Conservation (phyloP, 2,329 filamentous ascomycete genomes). For the Sclerotinia minor region DNA sequence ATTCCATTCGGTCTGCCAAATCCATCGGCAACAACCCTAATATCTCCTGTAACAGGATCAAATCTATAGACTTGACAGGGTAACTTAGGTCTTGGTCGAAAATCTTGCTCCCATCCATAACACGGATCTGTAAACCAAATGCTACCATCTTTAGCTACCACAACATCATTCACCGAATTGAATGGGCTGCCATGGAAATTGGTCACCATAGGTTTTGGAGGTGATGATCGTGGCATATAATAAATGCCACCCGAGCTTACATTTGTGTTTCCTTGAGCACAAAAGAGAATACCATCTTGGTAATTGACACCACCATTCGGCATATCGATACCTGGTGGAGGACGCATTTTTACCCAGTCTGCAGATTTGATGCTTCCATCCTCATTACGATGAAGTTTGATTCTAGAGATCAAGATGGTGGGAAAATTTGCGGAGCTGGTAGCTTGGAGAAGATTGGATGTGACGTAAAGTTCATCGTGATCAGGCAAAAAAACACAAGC, state of each 20-base stretch:
- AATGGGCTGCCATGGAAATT: conserved; percentile 60
- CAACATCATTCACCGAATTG: conserved; percentile 60
- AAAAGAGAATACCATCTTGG: conserved; percentile 35
- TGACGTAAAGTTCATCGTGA: conserved; percentile 48
- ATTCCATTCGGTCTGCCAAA: conserved; percentile 59
- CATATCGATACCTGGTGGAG: conserved; percentile 45
- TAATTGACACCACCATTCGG: conserved; percentile 34
- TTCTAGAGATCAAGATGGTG: conserved; percentile 49
- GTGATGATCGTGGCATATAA: conserved; percentile 30
- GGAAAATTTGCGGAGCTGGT: conserved; percentile 45
- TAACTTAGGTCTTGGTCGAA: conserved; percentile 54
- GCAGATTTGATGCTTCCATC: conserved; percentile 39
- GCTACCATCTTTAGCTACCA: conserved; percentile 54
- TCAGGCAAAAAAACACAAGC: conserved; percentile 47
- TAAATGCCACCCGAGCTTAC: conserved; percentile 29
- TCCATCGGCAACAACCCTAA: conserved; percentile 58
- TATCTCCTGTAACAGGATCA: conserved; percentile 50
- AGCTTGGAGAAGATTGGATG: conserved; percentile 47
- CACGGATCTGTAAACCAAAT: conserved; percentile 66
- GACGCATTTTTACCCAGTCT: conserved; percentile 40
- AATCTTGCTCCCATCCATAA: conserved; percentile 60
- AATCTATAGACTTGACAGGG: conserved; percentile 61
- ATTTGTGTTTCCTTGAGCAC: conserved; percentile 31
- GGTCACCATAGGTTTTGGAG: conserved; percentile 48
- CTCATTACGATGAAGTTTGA: conserved; percentile 42